Evolutionary conservation across 495 filamentous ascomycete genomes (phyloP).

Genomic region (Podospora appendiculata): DNA sequence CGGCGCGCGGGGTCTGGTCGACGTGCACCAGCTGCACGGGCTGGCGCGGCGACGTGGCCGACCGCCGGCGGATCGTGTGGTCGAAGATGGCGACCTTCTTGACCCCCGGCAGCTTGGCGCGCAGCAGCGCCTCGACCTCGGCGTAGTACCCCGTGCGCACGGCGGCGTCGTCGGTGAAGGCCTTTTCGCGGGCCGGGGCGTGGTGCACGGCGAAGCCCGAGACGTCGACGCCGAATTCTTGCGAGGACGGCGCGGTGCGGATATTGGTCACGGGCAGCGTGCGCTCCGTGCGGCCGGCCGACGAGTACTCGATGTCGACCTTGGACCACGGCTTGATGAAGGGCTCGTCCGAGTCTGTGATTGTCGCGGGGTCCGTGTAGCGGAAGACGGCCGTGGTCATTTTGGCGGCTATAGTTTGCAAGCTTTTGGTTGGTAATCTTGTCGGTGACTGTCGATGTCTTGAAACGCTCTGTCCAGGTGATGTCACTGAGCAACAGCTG

Average conservation of each 20-base stretch:
- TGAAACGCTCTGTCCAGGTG: background rate
- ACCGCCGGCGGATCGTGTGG: constrained; percentile 69
- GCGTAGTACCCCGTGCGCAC: constrained; percentile 68
- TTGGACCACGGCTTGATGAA: constrained; percentile 31
- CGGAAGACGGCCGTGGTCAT: constrained; percentile 20
- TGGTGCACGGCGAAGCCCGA: constrained; percentile 32
- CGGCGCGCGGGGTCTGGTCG: constrained; percentile 66
- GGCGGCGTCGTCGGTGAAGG: constrained; percentile 52
- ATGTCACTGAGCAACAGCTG: background rate
- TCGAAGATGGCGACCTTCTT: constrained; percentile 72
- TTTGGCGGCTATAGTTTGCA: constrained; percentile 1
- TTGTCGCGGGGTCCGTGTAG: constrained; percentile 18
- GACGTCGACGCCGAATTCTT: constrained; percentile 29
- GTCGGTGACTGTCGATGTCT: background rate
- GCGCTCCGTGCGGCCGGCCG: constrained; percentile 17
- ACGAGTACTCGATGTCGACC: constrained; percentile 27
- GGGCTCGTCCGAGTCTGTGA: constrained; percentile 11
- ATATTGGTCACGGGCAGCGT: constrained; percentile 25
- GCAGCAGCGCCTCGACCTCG: constrained; percentile 64
- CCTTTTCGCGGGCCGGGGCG: constrained; percentile 31
- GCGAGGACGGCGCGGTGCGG: constrained; percentile 2
- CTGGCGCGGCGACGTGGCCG: constrained; percentile 41
- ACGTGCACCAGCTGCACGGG: constrained; percentile 74
- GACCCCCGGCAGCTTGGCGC: constrained; percentile 39
- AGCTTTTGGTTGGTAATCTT: background rate